Base-by-base conservation (phyloP, 768 basidiomycete genomes). In the Panaeolus cyanescens region DNA sequence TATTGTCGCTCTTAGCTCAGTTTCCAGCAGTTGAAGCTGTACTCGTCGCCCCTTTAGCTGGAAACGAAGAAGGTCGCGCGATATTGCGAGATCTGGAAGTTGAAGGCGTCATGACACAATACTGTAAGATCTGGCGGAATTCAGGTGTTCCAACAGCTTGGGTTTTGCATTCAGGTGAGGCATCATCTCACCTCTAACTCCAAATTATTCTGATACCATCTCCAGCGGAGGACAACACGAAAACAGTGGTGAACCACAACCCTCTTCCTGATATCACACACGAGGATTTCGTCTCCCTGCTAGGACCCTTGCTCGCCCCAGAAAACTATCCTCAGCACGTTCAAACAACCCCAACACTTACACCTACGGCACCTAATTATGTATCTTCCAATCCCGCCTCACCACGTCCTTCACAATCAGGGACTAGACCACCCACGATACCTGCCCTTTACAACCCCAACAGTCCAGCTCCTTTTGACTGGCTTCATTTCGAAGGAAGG, bases 241-340 rank as follows among this genome's bases (percentile, higher is more conserved):
- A 85, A 37, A 88, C 91, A 12, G 86, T 93, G 55, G 85, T 93
- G 65, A 92, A 95, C 72, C 91, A 95, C 74, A 94, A 94, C 65
- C 92, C 93, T 2, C 80, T 95, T 7, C 93, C 91, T 0, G 93
- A 94, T 64, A 85, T 93, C 63, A 90, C 91, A 0, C 92, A 94
- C 65, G 92, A 93, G 63, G 92, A 95, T 67, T 93, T 94, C 66
- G 87, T 95, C 37, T 83, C 88, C 3, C 75, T 91, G 50, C 79
- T 93, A 1, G 91, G 92, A 0, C 92, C 92, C n/a, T 71, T 93
- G 22, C 83, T 94, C 20, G 90, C 87, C 0, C 91, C 92, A 9
- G 92, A 93, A 71, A 93, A 93, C 69, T 93, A 88, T 59, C 76
- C 75, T 1, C 74, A 78, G n/a, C 60, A 72, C 28, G 68, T 73